Evolutionary conservation across 2,329 filamentous ascomycete species (phyloP), one percentile per base, ranked within the genome.

Genomic region (Trichoderma simmonsii): DNA sequence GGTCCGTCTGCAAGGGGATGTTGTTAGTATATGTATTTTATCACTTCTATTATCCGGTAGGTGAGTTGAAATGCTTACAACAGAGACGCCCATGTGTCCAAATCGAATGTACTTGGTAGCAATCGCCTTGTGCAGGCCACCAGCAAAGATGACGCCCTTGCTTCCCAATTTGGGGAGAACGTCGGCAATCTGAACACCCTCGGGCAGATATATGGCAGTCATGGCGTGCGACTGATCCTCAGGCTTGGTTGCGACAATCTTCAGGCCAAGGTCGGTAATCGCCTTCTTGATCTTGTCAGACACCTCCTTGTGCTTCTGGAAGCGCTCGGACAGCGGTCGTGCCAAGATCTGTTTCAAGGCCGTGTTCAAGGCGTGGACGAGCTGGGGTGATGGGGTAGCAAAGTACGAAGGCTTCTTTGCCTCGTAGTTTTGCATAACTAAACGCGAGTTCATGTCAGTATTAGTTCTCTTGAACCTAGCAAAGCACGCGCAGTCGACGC

Each of bases 391-490:
- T 1, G 96, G 96, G 1, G 96, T 99, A 48, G 96, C 96, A 80
- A 99, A 99, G 86, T 99, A 99, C 2, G 94, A 97, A 48, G 96
- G 90, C 86, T 98, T 99, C 86, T 95, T 94, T 75, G 94, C 93
- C 85, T 99, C 96, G 83, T 99, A 99, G 85, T 98, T 98, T 85
- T 96, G 91, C 95, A 99, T 98, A 83, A 99, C 92, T 93, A 56
- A n/a, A 98, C 92, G 93, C 39, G n/a, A 43, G 14, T 43, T 12
- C 26, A 26, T 24, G 72, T 79, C 67, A 79, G 75, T 14, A 26
- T n/a, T 24, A 14, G 2, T 3, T 28, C n/a, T 12, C 4, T 18
- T 21, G 7, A 12, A 2, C 9, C n/a, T 14, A 30, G n/a, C n/a
- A 28, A 6, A 24, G 4, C 15, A 43, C 4, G 6, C 21, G 6